Evolutionary conservation across 208 protist species (phyloP), one percentile per base, ranked within the genome.

Genomic region (Phytomonas sp.): DNA sequence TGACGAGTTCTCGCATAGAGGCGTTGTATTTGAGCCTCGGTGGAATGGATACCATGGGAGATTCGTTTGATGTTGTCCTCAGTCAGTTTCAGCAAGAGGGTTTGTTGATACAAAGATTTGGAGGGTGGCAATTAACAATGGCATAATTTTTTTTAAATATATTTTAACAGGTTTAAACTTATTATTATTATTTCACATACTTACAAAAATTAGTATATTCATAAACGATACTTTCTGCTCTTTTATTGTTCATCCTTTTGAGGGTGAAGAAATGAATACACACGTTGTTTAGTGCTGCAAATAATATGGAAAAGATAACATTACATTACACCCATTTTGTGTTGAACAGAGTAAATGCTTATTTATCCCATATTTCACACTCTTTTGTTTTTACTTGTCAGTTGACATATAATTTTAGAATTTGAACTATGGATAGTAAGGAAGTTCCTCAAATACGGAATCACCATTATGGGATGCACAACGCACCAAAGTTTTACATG

Each of bases 41-140:
- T 42, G 88, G 83, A 19, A 70, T 66, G 30, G 72, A 36, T 7
- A 52, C 70, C 29, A 82, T 85, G 61, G 83, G 83, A 2, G 79
- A 86, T 36, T 73, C 78, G 40, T 73, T 85, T 32, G 71, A 78
- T 56, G 70, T 75, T 7, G 77, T 89, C n/a, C 73, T 91, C 8
- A 67, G 75, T 36, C 83, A 88, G 29, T 74, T 94, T 34, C 75
- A 90, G 36, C 72, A 86, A 5, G 79, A 84, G 30, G 82, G 81
- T 19, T 60, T 87, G n/a, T 69, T 91, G 10, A 75, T 94, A 11
- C 81, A 82, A 23, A 72, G 77, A 31, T 80, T 63, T n/a, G 76
- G 72, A 16, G 85, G 77, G 23, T 86, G 78, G 84, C 77, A 72
- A 60, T 40, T 67, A 0, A 37, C 67, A 26, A 70, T 69, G 11